These are phyloP conservation scores for Colletotrichum sp. DNA, from an alignment of 2,329 filamentous ascomycete genomes.

Conservation along the genomic window DNA sequence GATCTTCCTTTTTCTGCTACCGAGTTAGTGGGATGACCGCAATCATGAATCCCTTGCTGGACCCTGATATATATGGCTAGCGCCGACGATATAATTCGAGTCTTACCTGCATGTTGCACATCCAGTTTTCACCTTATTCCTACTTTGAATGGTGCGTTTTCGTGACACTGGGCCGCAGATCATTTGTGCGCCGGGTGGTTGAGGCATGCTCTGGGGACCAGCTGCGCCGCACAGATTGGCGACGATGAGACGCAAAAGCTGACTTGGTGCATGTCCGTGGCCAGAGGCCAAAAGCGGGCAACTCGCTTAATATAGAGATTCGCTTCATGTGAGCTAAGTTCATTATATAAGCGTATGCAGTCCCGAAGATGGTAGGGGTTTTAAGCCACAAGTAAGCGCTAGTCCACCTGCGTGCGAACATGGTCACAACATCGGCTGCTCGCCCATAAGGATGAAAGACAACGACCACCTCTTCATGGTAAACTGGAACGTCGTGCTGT, in stretches of 20 bases:
- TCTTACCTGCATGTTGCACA: conserved; percentile 49
- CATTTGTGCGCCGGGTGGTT: conserved; percentile 21
- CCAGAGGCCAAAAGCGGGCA: neutral
- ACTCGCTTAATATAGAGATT: neutral
- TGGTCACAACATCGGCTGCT: neutral
- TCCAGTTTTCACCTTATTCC: conserved; percentile 45
- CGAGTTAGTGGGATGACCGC: conserved; percentile 16
- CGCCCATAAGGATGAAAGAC: neutral
- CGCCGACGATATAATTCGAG: conserved; percentile 13
- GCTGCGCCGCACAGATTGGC: neutral
- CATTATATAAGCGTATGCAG: neutral
- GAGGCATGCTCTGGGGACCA: neutral
- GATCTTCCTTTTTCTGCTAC: conserved; percentile 38
- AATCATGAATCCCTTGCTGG: neutral
- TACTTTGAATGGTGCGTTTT: conserved; percentile 31
- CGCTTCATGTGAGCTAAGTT: neutral
- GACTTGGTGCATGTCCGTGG: rapidly evolving
- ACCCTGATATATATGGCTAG: conserved; percentile 2
- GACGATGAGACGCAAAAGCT: neutral
- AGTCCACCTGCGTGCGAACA: rapidly evolving
- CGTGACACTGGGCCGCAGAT: conserved; percentile 21
- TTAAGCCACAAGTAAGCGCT: neutral
- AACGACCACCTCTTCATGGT: rapidly evolving
- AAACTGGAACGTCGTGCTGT: too few relatives aligned
- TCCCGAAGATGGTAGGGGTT: neutral